Evolutionary conservation across 2,329 filamentous ascomycete species (phyloP), one percentile per base, ranked within the genome.

Genomic region (Colletotrichum filicis): DNA sequence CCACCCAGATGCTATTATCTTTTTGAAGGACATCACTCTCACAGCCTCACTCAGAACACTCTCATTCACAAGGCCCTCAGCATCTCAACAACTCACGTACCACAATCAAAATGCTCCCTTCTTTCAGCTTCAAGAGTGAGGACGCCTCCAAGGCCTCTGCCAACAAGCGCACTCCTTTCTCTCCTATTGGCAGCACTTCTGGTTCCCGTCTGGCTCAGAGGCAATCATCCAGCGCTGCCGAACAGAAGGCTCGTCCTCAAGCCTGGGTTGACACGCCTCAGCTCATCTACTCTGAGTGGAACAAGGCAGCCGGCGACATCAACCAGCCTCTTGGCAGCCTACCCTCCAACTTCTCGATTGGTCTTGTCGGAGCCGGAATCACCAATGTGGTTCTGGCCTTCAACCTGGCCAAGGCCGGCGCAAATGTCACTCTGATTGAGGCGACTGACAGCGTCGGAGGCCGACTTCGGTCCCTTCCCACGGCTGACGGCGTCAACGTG

Each of bases 211-310:
- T 49, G 42, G 42, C 42, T 49, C 53, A 56, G 9, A n/a, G 46
- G n/a, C 49, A 46, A 5, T 66, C 52, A 8, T n/a, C 26, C n/a
- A 28, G 35, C 16, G 35, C 24, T 8, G 30, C 55, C 26, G 64
- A 46, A 26, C 64, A 66, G 55, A 59, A 66, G 14, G 64, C 55
- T 9, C 64, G 64, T 8, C 64, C 64, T 60, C 64, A 66, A 30
- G 64, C 64, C 37, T 66, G 64, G 64, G 35, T 66, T 5, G 64
- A 66, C 64, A 66, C 64, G 5, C 64, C 64, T 32, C 64, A 60
- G n/a, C 37, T 66, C 19, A 59, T 66, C 19, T 66, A 66, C 64
- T 66, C 64, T 2, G 64, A 35, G 24, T 66, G 64, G 64, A 58
- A 42, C 22, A 19, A 66, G 26, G 64, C 64, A 26, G 64, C 64